Evolutionary conservation across 495 filamentous ascomycete genomes (phyloP), one percentile per base, ranked within the genome.

Genomic region (Penicillium odoratum): DNA sequence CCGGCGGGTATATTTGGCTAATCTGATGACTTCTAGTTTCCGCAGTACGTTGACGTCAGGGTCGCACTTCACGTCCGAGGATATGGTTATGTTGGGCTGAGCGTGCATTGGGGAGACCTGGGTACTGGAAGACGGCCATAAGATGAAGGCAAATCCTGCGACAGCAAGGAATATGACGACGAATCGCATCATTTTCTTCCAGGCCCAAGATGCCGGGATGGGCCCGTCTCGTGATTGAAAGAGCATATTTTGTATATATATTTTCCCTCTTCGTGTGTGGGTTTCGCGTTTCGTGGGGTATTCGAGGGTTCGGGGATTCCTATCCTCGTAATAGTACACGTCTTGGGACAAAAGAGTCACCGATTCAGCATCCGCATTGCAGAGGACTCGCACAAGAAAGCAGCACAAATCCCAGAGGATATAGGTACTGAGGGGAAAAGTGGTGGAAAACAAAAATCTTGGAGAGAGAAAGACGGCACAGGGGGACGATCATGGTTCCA

Each of bases 1-100:
- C 4, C 78, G 77, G 7, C 76, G 74, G 51, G 68, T 70, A 45
- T 77, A 81, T 30, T 73, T 59, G 48, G 65, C 63, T 26, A 78
- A 38, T 51, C 70, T 72, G 16, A 50, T 44, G 29, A 79, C 57
- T 13, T 69, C 53, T 16, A 78, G 63, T 18, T 61, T 63, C 15
- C 56, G 34, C 44, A 79, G 57, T 33, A 68, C 52, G 5, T 68
- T 65, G 30, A 62, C 25, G 48, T 79, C 73, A 13, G 69, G 61
- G 42, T 74, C 64, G 56, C 76, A 79, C 33, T 56, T 43, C 34
- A 76, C 61, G 25, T 66, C 49, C 43, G 70, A 48, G 21, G 68
- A 66, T 29, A 78, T 56, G 31, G 75, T 76, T 55, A 78, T 68
- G 49, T 78, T 78, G 46, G 67, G 58, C 10, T 55, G 49, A 13